Evolutionary conservation across 352 stramenopile genomes (phyloP), one percentile per base, ranked within the genome.

Genomic region (Phytophthora cactorum): DNA sequence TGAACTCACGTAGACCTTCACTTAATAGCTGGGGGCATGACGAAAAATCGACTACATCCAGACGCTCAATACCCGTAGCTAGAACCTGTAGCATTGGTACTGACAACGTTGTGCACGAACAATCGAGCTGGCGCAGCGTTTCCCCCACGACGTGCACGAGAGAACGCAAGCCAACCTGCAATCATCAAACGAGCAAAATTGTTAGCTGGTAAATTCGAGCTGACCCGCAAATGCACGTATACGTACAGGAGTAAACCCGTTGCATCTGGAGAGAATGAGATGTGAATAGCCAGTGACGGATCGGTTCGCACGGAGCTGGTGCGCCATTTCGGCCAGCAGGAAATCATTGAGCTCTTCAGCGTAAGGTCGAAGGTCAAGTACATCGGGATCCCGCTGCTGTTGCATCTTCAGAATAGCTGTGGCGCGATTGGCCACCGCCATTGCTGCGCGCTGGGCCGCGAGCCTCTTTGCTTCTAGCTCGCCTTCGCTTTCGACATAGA

Each of bases 61-160:
- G 70, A 25, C 55, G 55, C 27, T 89, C 74, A 49, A 94, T 88
- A 5, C 82, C 72, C 1, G 86, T 88, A 4, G 82, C 81, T 52
- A 94, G 72, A n/a, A 94, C 84, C 59, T 91, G 87, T 54, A 92
- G 61, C 49, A 91, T 77, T 9, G 79, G 75, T 10, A 86, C 62
- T 2, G 82, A 77, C 25, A 94, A 44, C 10, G 65, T 59, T 3
- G 82, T 87, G 11, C 67, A 63, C 2, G 82, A 91, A 38, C 76
- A 83, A 51, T 91, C 74, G 4, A 94, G 67, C 14, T 68, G 62
- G n/a, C 74, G 74, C 17, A 92, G 69, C 1, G 57, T 64, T 5
- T 73, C 46, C 2, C 84, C 86, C 22, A 92, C 72, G 0, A 74
- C 74, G 54, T 92, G 82, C 28, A 87, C 80, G 32, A 94, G 87